Evolutionary conservation across 2,329 filamentous ascomycete species (phyloP), one percentile per base, ranked within the genome.

Genomic region (Colletotrichum nymphaeae): DNA sequence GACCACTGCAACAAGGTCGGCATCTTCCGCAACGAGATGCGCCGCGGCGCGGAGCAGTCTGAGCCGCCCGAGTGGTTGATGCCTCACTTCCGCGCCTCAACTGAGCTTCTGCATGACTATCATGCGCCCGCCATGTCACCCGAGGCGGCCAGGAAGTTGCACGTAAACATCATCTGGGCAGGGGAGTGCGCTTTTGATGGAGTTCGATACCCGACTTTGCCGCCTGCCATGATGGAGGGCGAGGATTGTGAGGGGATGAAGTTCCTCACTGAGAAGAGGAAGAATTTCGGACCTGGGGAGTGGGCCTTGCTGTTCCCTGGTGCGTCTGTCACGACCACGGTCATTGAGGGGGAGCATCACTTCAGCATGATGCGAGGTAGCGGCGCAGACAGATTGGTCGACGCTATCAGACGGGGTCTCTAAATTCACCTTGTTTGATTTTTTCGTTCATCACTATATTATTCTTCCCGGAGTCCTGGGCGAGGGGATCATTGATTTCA

Each of bases 321-420:
- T 58, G 83, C 87, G 64, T 92, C 91, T 81, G 91, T 93, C 83
- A 85, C 85, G 55, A 91, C 88, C 74, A 86, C 87, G 63, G 89
- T 92, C 77, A 92, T 93, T 88, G 89, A 89, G 16, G 93, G 91
- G 1, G 93, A 69, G 19, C 67, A 94, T 78, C 92, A 94, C 83
- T 94, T 94, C 82, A 90, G 88, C n/a, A 94, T 94, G 92, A 93
- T 94, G 91, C 90, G 92, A 79, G 91, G 90, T 72, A 79, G 84
- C 2, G 62, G 82, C 64, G 83, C 67, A 4, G 37, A 52, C 2
- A 69, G 28, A 28, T 16, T 65, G 5, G 60, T 58, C 1, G 28
- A 69, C 0, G 49, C 55, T 5, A 32, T 69, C 5, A 4, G 66
- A 0, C 28, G 49, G 19, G 66, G 66, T 4, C 14, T 63, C 16